These are phyloP conservation scores for Leptomonas pyrrhocoris DNA, from an alignment of 208 protist species.

Conservation along the genomic window DNA sequence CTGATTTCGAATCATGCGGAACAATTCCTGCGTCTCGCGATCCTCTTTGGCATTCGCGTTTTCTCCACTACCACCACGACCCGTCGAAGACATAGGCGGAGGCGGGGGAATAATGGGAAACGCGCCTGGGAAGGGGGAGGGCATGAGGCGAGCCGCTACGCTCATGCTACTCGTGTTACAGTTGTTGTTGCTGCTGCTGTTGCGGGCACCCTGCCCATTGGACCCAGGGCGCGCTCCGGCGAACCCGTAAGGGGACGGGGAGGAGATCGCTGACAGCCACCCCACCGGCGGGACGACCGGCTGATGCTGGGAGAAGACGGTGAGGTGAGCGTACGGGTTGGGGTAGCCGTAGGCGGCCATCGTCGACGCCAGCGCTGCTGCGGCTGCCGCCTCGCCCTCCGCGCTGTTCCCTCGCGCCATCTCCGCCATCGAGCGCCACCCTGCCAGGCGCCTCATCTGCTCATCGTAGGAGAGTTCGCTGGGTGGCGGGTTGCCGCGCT, in stretches of 20 bases:
- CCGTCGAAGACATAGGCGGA: background rate
- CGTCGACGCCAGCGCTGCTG: conserved; percentile 15
- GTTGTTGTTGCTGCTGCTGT: background rate
- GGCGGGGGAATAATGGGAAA: conserved; percentile 44
- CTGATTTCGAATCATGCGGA: conserved; percentile 32
- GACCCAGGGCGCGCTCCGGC: background rate
- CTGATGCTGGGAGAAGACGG: conserved; percentile 37
- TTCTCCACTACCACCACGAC: background rate
- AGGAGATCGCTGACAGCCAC: conserved; percentile 6
- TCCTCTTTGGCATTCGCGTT: conserved; percentile 32
- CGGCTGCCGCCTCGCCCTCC: conserved; percentile 15
- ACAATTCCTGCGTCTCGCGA: conserved; percentile 47
- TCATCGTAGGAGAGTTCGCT: conserved; percentile 15
- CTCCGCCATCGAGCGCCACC: conserved; percentile 13
- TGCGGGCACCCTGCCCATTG: background rate
- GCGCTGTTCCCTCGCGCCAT: background rate
- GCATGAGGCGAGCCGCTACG: conserved; percentile 26
- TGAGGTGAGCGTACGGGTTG: conserved; percentile 38
- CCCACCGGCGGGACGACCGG: conserved; percentile 30
- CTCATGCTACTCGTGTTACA: background rate
- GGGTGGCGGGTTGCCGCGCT: too few species aligned
- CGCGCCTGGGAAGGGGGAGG: conserved; percentile 45
- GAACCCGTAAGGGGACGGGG: conserved; percentile 2
- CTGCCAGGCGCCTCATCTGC: conserved; percentile 8
- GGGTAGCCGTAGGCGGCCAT: conserved; percentile 26